phyloP scores from a whole-genome alignment of 1,284 basidiomycete species.

The Quambalaria eucalypti region DNA sequence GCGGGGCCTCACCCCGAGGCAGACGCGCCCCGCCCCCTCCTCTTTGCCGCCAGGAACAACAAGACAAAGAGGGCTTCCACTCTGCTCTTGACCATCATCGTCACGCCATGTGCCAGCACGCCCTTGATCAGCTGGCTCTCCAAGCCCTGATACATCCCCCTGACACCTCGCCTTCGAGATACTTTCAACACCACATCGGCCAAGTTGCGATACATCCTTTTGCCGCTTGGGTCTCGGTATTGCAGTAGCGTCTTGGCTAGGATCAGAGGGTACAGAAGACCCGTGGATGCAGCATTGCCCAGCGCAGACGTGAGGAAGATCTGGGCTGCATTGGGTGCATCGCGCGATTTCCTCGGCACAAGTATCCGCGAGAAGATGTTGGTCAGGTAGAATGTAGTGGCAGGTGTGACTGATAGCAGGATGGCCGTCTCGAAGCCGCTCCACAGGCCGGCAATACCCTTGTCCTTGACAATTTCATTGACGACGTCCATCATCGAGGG shows the following conservation, averaged over 20 bases:
- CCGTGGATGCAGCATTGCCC: conserved; percentile 48
- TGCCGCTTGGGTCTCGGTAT: conserved; percentile 43
- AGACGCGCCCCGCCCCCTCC: background rate
- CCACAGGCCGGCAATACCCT: conserved; percentile 47
- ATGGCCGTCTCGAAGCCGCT: conserved; percentile 46
- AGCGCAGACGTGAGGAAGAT: conserved; percentile 50
- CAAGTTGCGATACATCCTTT: conserved; percentile 31
- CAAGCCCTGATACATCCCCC: conserved; percentile 32
- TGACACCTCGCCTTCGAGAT: conserved; percentile 12
- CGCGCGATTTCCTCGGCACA: conserved; percentile 21
- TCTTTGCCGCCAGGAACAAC: conserved; percentile 13
- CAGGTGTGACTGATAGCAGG: conserved; percentile 46
- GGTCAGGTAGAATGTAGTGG: conserved; percentile 48
- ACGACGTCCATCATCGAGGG: conserved; percentile 37
- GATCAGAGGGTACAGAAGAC: conserved; percentile 49
- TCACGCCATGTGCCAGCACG: conserved; percentile 29
- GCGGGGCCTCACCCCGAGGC: too few relatives aligned
- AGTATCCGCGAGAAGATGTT: conserved; percentile 35
- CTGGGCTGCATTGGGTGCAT: conserved; percentile 39
- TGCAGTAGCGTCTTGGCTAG: conserved; percentile 49
- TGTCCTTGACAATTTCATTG: conserved; percentile 45
- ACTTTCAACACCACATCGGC: conserved; percentile 28
- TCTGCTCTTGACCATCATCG: conserved; percentile 36
- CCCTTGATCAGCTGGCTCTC: conserved; percentile 37
- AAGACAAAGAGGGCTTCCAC: conserved; percentile 29